Conservation (phyloP, 2,329 filamentous ascomycete species). For the Trichophyton equinum region DNA sequence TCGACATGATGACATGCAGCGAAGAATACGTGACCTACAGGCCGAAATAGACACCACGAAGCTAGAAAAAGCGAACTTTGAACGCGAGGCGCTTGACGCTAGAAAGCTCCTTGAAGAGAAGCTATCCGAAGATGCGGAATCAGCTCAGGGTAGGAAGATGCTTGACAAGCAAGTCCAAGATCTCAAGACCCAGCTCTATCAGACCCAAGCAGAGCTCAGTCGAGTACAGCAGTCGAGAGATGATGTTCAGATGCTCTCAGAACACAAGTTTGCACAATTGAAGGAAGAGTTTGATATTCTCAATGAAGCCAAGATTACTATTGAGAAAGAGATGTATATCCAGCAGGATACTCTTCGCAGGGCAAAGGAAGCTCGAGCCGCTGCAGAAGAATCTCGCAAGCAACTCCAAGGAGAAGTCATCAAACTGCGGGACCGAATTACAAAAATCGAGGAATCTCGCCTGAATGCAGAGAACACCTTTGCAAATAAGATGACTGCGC, state of each 20-base stretch:
- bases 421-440: slow-evolving; percentile 67
- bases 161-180: slow-evolving; percentile 79
- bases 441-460: slow-evolving; percentile 73
- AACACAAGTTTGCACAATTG: slow-evolving; percentile 73
- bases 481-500: slow-evolving; percentile 63
- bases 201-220: slow-evolving; percentile 76
- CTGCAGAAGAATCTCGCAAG: slow-evolving; percentile 76
- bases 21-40: slow-evolving; percentile 68
- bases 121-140: slow-evolving; percentile 78
- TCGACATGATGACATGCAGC: slow-evolving; percentile 68
- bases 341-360: slow-evolving; percentile 85
- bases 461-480: slow-evolving; percentile 68
- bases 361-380: slow-evolving; percentile 65
- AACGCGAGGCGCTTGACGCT: slow-evolving; percentile 79
- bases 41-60: slow-evolving; percentile 78
- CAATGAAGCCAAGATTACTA: slow-evolving; percentile 90
- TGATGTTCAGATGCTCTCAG: slow-evolving; percentile 78
- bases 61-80: slow-evolving; percentile 69
- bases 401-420: slow-evolving; percentile 79
- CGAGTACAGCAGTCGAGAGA: slow-evolving; percentile 86
- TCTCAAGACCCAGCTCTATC: slow-evolving; percentile 72
- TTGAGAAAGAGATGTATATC: slow-evolving; percentile 93
- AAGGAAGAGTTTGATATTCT: slow-evolving; percentile 75
- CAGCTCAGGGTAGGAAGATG: slow-evolving; percentile 65
- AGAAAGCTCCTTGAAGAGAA: slow-evolving; percentile 77